Conservation (phyloP, 768 basidiomycete genomes). For the Thelephora aurantiotincta region DNA sequence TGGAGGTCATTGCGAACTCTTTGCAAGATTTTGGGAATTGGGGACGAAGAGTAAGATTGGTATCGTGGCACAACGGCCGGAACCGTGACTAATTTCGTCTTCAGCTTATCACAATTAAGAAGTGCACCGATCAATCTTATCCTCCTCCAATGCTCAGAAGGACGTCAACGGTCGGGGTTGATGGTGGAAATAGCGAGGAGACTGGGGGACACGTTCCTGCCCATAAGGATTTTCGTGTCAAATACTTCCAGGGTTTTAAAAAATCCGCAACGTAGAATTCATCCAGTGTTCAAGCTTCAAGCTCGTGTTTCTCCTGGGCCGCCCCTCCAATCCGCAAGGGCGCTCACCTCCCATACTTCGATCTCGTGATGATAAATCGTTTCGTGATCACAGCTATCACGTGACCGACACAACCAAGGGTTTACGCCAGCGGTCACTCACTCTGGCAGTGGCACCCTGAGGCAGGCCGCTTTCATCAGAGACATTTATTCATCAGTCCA, state of each 20-base stretch:
- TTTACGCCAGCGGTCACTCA: too few species aligned
- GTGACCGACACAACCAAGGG: too few species aligned
- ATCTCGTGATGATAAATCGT: too few species aligned
- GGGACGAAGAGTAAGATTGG: slow-evolving; percentile 67
- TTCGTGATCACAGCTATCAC: too few species aligned
- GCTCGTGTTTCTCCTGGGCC: too few species aligned
- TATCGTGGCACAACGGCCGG: neutral
- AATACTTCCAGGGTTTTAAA: slow-evolving; percentile 78
- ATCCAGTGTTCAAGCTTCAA: too few species aligned
- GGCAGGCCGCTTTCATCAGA: too few species aligned
- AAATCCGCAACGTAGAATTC: slow-evolving; percentile 12
- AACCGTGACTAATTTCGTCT: slow-evolving; percentile 1
- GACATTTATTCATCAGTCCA: too few species aligned
- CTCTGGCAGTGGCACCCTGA: too few species aligned
- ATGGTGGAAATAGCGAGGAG: neutral
- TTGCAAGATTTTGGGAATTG: slow-evolving; percentile 90
- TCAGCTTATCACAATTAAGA: slow-evolving; percentile 86
- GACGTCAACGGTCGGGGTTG: neutral
- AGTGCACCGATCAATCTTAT: slow-evolving; percentile 31
- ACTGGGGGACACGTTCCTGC: slow-evolving; percentile 45
- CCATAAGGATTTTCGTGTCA: slow-evolving; percentile 79
- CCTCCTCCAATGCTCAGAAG: slow-evolving; percentile 22
- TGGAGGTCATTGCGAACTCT: slow-evolving; percentile 81
- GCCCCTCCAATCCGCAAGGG: too few species aligned
- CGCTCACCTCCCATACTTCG: too few species aligned